These are phyloP conservation scores for Lolium multiflorum DNA, from an alignment of 176 grass and related monocot species.

Conservation along the genomic window DNA sequence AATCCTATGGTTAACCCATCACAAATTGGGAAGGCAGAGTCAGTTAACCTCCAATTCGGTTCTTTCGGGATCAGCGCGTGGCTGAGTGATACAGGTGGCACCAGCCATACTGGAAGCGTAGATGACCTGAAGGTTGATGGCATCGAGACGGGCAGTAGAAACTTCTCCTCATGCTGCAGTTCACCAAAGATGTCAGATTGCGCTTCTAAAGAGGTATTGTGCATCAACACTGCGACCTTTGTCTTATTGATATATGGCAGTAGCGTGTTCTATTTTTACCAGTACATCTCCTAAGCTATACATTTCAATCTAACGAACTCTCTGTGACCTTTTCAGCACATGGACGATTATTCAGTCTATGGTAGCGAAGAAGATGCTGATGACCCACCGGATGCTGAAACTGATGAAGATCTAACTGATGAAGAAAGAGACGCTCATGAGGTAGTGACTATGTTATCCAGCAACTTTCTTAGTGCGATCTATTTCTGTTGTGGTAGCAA, in stretches of 20 bases:
- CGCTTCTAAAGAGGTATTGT: conserved; percentile 80
- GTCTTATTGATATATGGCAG: neutral
- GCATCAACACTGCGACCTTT: neutral
- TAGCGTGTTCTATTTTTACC: neutral
- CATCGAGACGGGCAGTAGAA: conserved; percentile 48
- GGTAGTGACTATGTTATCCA: conserved; percentile 45
- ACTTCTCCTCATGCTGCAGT: conserved; percentile 72
- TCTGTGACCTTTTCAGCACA: conserved; percentile 57
- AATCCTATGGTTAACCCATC: conserved; percentile 59
- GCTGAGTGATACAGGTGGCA: conserved; percentile 69
- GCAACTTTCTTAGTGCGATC: neutral
- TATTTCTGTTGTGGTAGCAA: neutral
- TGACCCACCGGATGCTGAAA: conserved; percentile 59
- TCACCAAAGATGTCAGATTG: conserved; percentile 80
- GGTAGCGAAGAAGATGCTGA: conserved; percentile 88
- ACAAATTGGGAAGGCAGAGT: conserved; percentile 72
- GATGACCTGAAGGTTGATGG: conserved; percentile 70
- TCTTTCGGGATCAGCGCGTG: conserved; percentile 89
- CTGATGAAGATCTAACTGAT: conserved; percentile 82
- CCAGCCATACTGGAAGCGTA: conserved; percentile 77
- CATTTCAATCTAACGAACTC: conserved; percentile 16
- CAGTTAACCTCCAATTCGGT: conserved; percentile 90
- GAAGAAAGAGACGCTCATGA: conserved; percentile 57
- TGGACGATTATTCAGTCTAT: conserved; percentile 67
- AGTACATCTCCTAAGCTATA: neutral